phyloP scores from a whole-genome alignment of 192 early-diverging fungal species.

The Polychytrium aggregatum region DNA sequence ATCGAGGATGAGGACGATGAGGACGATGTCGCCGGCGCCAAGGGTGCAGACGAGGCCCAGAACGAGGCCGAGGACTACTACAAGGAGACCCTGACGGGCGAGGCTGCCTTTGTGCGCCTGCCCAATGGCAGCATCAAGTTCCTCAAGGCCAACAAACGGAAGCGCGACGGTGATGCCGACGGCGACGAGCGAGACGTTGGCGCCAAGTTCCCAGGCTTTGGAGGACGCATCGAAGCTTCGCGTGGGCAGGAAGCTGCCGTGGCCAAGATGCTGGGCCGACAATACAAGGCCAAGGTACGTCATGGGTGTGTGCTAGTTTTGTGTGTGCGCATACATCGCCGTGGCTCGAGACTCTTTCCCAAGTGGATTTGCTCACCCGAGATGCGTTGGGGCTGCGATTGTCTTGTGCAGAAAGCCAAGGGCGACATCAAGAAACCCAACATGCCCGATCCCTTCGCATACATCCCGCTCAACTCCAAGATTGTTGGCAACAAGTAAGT shows the following conservation, averaged over 20 bases:
- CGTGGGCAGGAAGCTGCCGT: no score
- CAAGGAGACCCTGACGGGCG: slow-evolving; percentile 62
- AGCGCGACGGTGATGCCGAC: slow-evolving; percentile 49
- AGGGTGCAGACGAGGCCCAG: slow-evolving; percentile 18
- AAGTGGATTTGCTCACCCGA: background rate
- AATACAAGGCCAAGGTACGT: slow-evolving; percentile 18
- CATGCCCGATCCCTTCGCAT: slow-evolving; percentile 87
- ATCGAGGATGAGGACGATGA: slow-evolving; percentile 57
- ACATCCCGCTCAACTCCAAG: slow-evolving; percentile 74
- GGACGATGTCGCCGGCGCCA: slow-evolving; percentile 22
- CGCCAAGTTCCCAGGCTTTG: slow-evolving; percentile 5
- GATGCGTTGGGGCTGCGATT: background rate
- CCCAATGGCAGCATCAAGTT: slow-evolving; percentile 83
- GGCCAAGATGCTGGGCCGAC: slow-evolving; percentile 10
- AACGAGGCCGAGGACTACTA: slow-evolving; percentile 69
- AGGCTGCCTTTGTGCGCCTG: slow-evolving; percentile 76
- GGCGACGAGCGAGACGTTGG: slow-evolving; percentile 30
- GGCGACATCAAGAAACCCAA: slow-evolving; percentile 88
- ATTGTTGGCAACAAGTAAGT: slow-evolving; percentile 45
- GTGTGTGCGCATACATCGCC: no score
- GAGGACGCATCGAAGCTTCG: no score
- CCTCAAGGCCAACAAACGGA: slow-evolving; percentile 48
- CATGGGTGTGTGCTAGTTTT: background rate
- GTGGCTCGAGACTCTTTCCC: no score
- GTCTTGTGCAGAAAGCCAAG: slow-evolving; percentile 59